Evolutionary conservation across 2,329 filamentous ascomycete genomes (phyloP), one percentile per base, ranked within the genome.

Genomic region (Cercospora sp.): DNA sequence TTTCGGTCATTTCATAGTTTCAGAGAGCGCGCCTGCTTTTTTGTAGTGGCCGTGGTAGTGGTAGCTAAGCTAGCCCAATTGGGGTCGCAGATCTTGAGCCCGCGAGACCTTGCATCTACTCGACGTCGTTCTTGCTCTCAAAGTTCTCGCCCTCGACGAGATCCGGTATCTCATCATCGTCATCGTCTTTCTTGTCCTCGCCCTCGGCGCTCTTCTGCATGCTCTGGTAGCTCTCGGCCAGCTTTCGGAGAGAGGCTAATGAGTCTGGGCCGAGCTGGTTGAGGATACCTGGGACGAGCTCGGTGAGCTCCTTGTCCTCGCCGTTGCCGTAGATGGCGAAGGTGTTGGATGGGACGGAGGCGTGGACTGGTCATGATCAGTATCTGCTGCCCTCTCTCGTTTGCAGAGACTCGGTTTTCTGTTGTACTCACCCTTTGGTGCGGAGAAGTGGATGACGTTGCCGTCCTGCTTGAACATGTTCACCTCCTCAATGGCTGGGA

Each of bases 401-500:
- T 5, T 53, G 6, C 9, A 2, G 5, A 30, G 43, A 9, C 21
- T 3, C 24, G 21, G 32, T 13, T 40, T 18, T 26, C 24, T n/a
- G 51, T 16, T 13, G 51, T 12, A 86, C 88, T 80, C 85, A 98
- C 95, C 95, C 88, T 97, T 97, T 77, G 95, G 95, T 80, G 92
- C 92, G 78, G 93, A 91, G 82, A 99, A 99, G 89, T 99, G 95
- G 80, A 99, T 98, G 83, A 99, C 95, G 84, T 99, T 99, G 83
- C 95, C 95, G 82, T 99, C 95, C 81, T 92, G 91, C 91, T 99
- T 99, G 91, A 99, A 99, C 95, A 99, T 99, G 91, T 99, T 99
- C 83, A 99, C 95, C 88, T 99, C 95, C 90, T 99, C 95, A 79
- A 99, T 99, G 75, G 92, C 93, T 87, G 97, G 94, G 85, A 99